Percentiles rank a stretch among this genome's conserved stretches.
Evolutionary conservation across 2,329 filamentous ascomycete genomes (phyloP).

Genomic region (Fusarium temperatum): DNA sequence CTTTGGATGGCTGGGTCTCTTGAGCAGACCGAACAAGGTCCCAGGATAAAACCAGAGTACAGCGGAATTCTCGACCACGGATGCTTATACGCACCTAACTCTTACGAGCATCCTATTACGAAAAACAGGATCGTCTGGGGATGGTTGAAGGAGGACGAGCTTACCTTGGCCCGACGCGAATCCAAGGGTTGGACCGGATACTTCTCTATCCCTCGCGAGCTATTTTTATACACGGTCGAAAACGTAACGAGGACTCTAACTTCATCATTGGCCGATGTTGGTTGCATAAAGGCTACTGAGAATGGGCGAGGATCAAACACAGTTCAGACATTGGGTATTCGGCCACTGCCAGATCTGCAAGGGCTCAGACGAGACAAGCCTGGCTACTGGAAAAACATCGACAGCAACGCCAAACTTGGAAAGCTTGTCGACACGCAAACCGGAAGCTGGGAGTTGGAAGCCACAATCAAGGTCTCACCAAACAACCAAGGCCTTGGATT

Average conservation of each 20-base stretch:
- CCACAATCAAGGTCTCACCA: conserved; percentile 28
- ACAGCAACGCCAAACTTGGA: neutral
- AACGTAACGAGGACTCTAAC: conserved; percentile 49
- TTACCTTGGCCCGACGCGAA: conserved; percentile 53
- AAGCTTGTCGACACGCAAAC: conserved; percentile 2
- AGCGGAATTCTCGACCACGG: conserved; percentile 59
- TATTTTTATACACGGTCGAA: conserved; percentile 51
- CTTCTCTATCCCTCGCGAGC: conserved; percentile 56
- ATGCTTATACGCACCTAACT: conserved; percentile 58
- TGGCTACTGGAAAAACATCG: conserved; percentile 15
- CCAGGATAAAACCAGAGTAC: conserved; percentile 48
- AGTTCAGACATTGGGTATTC: conserved; percentile 54
- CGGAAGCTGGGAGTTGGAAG: conserved; percentile 40
- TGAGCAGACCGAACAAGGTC: conserved; percentile 6
- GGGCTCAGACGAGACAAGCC: conserved; percentile 29
- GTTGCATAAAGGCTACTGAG: conserved; percentile 48
- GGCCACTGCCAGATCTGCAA: conserved; percentile 37
- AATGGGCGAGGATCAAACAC: conserved; percentile 41
- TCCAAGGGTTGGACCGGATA: conserved; percentile 60
- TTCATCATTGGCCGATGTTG: conserved; percentile 51
- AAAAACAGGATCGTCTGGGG: conserved; percentile 55
- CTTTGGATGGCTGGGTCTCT: conserved; percentile 56
- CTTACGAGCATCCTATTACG: conserved; percentile 56
- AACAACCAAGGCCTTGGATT: conserved; percentile 27
- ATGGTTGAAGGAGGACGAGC: conserved; percentile 61